Percentiles rank a stretch among this genome's conserved stretches.
These are phyloP conservation scores for Hordeum pubiflorum DNA, from an alignment of 202 grass and related monocot genomes.

Conservation along the genomic window DNA sequence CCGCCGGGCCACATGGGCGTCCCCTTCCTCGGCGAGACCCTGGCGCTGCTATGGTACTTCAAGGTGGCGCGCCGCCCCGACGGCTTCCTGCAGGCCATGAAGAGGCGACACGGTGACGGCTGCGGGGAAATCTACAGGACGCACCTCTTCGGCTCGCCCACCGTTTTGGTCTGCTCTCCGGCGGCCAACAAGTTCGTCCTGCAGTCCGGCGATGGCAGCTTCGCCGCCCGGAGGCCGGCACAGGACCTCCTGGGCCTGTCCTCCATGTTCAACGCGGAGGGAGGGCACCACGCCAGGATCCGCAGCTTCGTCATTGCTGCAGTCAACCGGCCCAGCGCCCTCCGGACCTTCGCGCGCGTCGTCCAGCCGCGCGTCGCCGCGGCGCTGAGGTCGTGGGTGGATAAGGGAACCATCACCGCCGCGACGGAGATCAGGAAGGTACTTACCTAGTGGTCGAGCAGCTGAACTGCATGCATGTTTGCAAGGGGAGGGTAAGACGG, in stretches of 20 bases:
- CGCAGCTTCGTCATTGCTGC: neutral
- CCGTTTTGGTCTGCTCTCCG: constrained; percentile 19
- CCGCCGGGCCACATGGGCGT: neutral
- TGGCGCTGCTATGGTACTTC: neutral
- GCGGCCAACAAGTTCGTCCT: neutral
- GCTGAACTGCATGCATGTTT: too few relatives aligned
- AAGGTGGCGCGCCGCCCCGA: neutral
- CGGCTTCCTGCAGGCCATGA: neutral
- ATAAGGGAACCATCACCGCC: constrained; percentile 25
- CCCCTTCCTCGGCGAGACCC: neutral
- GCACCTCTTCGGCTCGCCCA: constrained; percentile 27
- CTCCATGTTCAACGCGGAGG: neutral
- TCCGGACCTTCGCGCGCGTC: neutral
- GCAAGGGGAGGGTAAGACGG: too few relatives aligned
- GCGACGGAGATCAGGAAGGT: constrained; percentile 10
- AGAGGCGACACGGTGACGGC: neutral
- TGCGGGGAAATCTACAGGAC: neutral
- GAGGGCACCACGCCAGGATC: constrained; percentile 3
- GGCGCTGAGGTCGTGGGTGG: constrained; percentile 21
- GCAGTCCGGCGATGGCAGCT: neutral
- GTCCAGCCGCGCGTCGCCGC: constrained; percentile 10
- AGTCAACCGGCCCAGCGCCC: constrained; percentile 1
- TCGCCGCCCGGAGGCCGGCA: constrained; percentile 15
- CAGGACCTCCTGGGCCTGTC: constrained; percentile 24
- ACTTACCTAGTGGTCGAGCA: neutral